A percentile compares a stretch with the other conserved stretches of the same genome.
phyloP scores from a whole-genome alignment of 2,329 filamentous ascomycete genomes.

The Phyllosticta citrichinensis region DNA sequence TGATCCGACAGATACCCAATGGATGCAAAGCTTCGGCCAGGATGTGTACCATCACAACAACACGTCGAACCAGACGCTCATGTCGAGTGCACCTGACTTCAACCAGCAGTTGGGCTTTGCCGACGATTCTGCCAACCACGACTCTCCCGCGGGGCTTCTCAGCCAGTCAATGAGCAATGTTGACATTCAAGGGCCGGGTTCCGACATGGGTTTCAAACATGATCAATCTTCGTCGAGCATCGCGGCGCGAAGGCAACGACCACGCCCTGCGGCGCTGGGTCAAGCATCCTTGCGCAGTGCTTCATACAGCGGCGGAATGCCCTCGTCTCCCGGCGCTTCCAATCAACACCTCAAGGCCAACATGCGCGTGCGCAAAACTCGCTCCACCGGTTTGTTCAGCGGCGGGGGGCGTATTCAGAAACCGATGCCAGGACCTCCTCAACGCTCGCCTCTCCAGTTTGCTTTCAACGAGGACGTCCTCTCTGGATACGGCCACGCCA shows the following conservation, averaged over 20 bases:
- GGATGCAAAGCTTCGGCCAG: constrained; percentile 16
- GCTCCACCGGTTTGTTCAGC: constrained; percentile 36
- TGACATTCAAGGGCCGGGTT: constrained; percentile 23
- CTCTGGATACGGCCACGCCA: constrained; percentile 28
- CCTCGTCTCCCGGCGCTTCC: constrained; percentile 26
- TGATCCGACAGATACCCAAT: not conserved
- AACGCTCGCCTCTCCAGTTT: constrained; percentile 37
- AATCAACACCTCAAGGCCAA: constrained; percentile 16
- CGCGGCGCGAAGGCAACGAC: constrained; percentile 30
- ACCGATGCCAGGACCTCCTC: constrained; percentile 32
- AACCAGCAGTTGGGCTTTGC: constrained; percentile 21
- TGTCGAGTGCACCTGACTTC: constrained; percentile 23
- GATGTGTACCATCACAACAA: constrained; percentile 28
- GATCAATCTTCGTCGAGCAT: constrained; percentile 30
- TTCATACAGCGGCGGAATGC: constrained; percentile 32
- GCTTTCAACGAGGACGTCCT: constrained; percentile 38
- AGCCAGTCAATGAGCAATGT: constrained; percentile 30
- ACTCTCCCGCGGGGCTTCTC: constrained; percentile 30
- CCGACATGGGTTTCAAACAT: constrained; percentile 25
- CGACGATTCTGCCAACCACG: constrained; percentile 22
- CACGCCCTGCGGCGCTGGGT: constrained; percentile 30
- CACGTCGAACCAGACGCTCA: constrained; percentile 25
- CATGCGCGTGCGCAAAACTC: constrained; percentile 36
- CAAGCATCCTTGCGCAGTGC: constrained; percentile 31
- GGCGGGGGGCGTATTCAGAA: constrained; percentile 41